Evolutionary conservation across 2,329 filamentous ascomycete genomes (phyloP).

Genomic region (Tolypocladium amazonense): DNA sequence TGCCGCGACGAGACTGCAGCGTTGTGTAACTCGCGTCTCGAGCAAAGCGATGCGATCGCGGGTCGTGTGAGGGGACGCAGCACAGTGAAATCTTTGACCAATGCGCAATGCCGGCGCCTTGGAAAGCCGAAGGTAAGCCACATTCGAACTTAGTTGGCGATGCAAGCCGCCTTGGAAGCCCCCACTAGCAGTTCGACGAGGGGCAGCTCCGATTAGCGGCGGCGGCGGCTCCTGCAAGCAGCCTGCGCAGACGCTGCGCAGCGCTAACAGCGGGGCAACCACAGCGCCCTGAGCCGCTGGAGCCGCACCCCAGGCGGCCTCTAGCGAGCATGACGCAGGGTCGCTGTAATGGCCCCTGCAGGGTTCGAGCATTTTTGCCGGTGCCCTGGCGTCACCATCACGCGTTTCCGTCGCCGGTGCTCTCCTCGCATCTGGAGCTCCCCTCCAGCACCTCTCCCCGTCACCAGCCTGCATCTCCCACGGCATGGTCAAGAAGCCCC

Average conservation of each 20-base stretch:
- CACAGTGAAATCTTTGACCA: background rate
- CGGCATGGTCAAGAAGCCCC: slow-evolving; percentile 11
- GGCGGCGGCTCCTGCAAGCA: background rate
- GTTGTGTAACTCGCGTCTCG: background rate
- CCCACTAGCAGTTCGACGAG: background rate
- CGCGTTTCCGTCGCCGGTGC: background rate
- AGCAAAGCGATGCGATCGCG: background rate
- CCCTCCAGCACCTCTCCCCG: background rate
- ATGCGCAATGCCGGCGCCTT: background rate
- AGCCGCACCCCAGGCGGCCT: background rate
- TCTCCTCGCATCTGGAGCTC: background rate
- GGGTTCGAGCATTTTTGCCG: background rate
- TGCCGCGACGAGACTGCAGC: background rate
- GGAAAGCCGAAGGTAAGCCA: slow-evolving; percentile 7
- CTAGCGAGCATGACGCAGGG: background rate
- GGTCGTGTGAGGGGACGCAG: background rate
- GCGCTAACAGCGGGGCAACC: background rate
- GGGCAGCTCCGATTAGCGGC: background rate
- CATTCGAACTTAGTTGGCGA: background rate
- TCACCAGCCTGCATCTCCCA: background rate
- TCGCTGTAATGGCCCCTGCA: background rate
- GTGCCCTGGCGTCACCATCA: background rate
- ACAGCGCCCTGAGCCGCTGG: background rate
- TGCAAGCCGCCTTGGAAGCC: background rate
- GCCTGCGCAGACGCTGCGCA: background rate